Evolutionary conservation across 2,329 filamentous ascomycete species (phyloP), one percentile per base, ranked within the genome.

Genomic region (Parastagonospora avenae): DNA sequence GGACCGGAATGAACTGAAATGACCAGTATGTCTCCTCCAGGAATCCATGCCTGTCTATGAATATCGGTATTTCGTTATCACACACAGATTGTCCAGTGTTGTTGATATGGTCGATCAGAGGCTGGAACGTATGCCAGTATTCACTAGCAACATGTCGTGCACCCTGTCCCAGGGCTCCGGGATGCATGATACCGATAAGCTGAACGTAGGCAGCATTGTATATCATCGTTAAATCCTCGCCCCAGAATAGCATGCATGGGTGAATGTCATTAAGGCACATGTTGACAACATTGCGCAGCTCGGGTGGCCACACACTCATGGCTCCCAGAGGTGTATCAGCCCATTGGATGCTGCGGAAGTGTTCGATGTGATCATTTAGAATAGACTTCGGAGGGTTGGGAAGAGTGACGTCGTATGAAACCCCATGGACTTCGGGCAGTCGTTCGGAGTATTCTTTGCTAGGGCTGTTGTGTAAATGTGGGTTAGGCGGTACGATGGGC

Each of bases 21-120:
- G 86, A 88, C 71, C 91, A 92, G 64, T 89, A 92, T 0, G 87
- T 85, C 66, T 93, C 90, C 70, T 94, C 89, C 1, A 90, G 71
- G 51, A 82, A 89, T 2, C 84, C 83, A 54, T 86, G 81, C 10
- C 89, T 83, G 27, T 81, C 76, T 9, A 93, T 79, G 63, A 91
- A 91, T 0, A 92, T 77, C 37, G 83, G 83, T 55, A 92, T 87
- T 60, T 92, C 89, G 50, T 90, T 84, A 67, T 70, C 58, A n/a
- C 47, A 50, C 1, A 68, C 35, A 2, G 60, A 55, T 24, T 61
- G 47, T 4, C 65, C 67, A 0, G 59, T 62, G 2, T 49, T 28
- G 7, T 67, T 60, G 36, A 67, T 65, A 15, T 59, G 52, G 11
- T 63, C 42, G 8, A 69, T 36, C 4, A 70, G 48, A 4, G 66